These are phyloP conservation scores for Euphorbia corollata DNA, from an alignment of 441 rosid genomes.

Conservation along the genomic window DNA sequence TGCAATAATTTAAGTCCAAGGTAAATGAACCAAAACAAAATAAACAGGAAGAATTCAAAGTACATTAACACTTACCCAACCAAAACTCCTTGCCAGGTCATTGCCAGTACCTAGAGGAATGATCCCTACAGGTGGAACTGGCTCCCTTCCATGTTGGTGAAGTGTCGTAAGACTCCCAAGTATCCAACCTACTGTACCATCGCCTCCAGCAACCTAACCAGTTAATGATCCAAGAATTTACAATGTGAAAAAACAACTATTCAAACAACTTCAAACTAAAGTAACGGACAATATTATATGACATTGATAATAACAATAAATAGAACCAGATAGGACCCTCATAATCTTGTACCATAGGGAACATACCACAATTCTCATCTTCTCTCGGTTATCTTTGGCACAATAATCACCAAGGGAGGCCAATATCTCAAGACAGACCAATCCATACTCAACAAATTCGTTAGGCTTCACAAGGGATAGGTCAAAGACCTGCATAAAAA, in stretches of 20 bases:
- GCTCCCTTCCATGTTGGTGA: conserved; percentile 37
- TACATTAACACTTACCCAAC: conserved; percentile 59
- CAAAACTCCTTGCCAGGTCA: conserved; percentile 86
- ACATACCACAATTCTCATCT: conserved; percentile 71
- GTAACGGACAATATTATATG: background rate
- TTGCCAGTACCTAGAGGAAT: conserved; percentile 97
- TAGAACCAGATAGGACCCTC: background rate
- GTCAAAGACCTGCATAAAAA: conserved; percentile 65
- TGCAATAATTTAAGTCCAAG: conserved; percentile 26
- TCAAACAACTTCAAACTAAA: background rate
- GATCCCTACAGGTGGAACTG: conserved; percentile 80
- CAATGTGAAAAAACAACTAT: background rate
- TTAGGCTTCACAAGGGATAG: conserved; percentile 67
- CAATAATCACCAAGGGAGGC: conserved; percentile 56
- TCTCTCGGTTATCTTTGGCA: conserved; percentile 73
- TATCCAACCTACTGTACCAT: conserved; percentile 98
- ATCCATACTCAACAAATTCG: conserved; percentile 70
- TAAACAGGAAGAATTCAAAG: conserved; percentile 14
- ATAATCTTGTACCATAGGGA: background rate
- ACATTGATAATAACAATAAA: background rate
- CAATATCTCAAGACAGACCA: conserved; percentile 70
- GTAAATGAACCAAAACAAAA: conserved; percentile 17
- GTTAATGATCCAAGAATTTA: conserved; percentile 20
- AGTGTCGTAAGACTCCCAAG: conserved; percentile 76
- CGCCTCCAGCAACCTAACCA: conserved; percentile 94